Conservation (phyloP, 2,329 filamentous ascomycete species). For the Colletotrichum incanum region DNA sequence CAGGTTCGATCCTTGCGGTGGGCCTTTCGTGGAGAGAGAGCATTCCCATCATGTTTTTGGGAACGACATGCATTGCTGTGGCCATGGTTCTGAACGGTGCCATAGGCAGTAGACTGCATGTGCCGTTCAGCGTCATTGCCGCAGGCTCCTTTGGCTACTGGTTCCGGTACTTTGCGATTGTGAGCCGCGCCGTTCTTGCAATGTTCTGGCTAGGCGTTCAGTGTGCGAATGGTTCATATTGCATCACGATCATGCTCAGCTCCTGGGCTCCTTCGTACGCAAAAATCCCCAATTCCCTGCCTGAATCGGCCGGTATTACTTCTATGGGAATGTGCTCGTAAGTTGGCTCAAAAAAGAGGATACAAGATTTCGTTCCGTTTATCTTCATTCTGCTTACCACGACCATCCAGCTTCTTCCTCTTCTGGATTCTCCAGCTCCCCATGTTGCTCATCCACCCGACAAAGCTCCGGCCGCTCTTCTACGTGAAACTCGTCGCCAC, state of each 20-base stretch:
- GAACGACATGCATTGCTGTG: slow-evolving; percentile 62
- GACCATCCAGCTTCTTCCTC: slow-evolving; percentile 65
- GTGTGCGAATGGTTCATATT: slow-evolving; percentile 29
- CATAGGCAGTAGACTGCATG: slow-evolving; percentile 54
- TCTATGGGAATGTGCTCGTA: slow-evolving; percentile 43
- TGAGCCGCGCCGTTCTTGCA: slow-evolving; percentile 60
- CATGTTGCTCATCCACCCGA: slow-evolving; percentile 69
- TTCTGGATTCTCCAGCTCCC: slow-evolving; percentile 70
- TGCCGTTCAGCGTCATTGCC: slow-evolving; percentile 56
- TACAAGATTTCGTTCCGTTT: neutral
- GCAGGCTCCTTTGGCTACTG: slow-evolving; percentile 57
- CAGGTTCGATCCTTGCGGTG: slow-evolving; percentile 53
- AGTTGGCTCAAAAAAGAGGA: neutral
- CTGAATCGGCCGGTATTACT: slow-evolving; percentile 66
- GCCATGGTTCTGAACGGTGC: slow-evolving; percentile 57
- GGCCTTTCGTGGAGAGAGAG: slow-evolving; percentile 52
- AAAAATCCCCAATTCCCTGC: slow-evolving; percentile 67
- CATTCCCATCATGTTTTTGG: slow-evolving; percentile 50
- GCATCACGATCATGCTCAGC: slow-evolving; percentile 55
- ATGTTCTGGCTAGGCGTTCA: slow-evolving; percentile 77
- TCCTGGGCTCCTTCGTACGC: slow-evolving; percentile 71
- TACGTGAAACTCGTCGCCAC: slow-evolving; percentile 61
- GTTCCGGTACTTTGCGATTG: slow-evolving; percentile 52
- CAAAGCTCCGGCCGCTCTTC: slow-evolving; percentile 68
- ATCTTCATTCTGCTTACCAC: neutral